Conservation (phyloP, 2,329 filamentous ascomycete species). For the Aspergillus novoparasiticus region DNA sequence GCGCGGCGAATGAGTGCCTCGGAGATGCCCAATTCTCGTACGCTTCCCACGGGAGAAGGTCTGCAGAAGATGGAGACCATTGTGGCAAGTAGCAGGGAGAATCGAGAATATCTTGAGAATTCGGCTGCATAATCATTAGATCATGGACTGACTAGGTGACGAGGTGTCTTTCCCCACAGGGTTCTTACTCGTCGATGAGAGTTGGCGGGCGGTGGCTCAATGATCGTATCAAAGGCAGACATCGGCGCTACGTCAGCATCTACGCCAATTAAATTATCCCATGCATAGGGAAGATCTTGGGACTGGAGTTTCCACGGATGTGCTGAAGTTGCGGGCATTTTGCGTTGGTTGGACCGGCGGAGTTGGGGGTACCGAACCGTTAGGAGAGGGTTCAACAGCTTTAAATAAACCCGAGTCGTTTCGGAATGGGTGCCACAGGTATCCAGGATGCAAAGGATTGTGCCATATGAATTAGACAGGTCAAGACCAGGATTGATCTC, state of each 20-base stretch:
- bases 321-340: not conserved
- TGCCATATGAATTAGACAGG: slow-evolving; percentile 1
- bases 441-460: not conserved
- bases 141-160: not conserved
- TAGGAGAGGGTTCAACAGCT: not conserved
- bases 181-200: not conserved
- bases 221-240: not conserved
- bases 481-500: not conserved
- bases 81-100: slow-evolving; percentile 1
- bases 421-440: not conserved
- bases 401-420: not conserved
- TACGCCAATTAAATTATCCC: not conserved
- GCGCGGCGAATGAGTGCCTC: not conserved
- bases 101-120: not conserved
- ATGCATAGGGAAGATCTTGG: slow-evolving; percentile 1
- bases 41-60: not conserved
- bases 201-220: not conserved
- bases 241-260: not conserved
- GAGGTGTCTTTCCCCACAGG: not conserved
- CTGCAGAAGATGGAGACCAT: not conserved
- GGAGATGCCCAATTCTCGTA: not conserved
- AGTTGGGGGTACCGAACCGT: not conserved
- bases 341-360: not conserved
- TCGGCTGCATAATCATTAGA: not conserved
- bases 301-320: not conserved